phyloP scores from a whole-genome alignment of 139 green algal genomes.

The Asterochloris erici region DNA sequence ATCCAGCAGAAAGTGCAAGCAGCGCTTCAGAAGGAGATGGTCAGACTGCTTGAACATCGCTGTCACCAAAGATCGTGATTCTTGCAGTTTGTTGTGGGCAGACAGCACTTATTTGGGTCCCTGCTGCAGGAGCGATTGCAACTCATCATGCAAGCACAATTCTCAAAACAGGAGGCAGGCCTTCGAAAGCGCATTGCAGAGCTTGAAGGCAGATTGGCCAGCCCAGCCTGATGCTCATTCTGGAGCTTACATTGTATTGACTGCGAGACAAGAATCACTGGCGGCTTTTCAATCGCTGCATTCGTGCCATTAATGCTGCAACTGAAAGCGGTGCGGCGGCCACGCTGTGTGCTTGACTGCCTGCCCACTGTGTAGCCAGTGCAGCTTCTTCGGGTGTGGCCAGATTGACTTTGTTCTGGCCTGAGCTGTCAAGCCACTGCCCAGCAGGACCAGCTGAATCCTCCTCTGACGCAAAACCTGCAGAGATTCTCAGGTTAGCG shows the following conservation, averaged over 20 bases:
- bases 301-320: slow-evolving; percentile 13
- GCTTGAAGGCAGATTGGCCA: slow-evolving; percentile 23
- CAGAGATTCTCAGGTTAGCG: no score
- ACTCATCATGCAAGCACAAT: slow-evolving; percentile 46
- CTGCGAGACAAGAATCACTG: neutral
- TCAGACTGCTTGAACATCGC: neutral
- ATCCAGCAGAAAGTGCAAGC: slow-evolving; percentile 41
- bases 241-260: neutral
- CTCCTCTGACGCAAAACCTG: no score
- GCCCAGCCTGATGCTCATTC: neutral
- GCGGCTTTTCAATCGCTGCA: slow-evolving; percentile 10
- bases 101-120: neutral
- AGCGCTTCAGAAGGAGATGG: slow-evolving; percentile 42
- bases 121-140: slow-evolving; percentile 35
- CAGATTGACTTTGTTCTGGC: no score
- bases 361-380: neutral
- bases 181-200: slow-evolving; percentile 38
- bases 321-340: slow-evolving; percentile 4
- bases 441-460: no score
- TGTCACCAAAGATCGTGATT: neutral
- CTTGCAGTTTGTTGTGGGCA: neutral
- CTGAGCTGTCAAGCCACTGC: no score
- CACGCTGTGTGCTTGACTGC: neutral
- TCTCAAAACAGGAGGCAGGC: slow-evolving; percentile 33
- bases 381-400: neutral